phyloP scores from a whole-genome alignment of 441 rosid genomes.

The Gossypium schwendimanii region DNA sequence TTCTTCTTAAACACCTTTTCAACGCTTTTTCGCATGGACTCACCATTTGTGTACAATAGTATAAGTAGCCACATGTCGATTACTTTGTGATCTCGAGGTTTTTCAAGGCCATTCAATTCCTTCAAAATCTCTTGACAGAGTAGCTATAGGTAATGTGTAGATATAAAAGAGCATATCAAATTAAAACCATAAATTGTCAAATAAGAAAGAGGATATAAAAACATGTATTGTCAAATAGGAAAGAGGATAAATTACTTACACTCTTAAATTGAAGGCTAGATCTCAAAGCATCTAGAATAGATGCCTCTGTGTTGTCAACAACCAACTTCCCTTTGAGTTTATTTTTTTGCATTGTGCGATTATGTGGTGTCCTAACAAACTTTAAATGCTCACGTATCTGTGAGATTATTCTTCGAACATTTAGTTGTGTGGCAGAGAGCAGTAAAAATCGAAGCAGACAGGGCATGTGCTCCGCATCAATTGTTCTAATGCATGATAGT shows the following conservation, averaged over 20 bases:
- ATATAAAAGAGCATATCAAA: background rate
- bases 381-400: slow-evolving; percentile 66
- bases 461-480: slow-evolving; percentile 68
- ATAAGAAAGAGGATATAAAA: slow-evolving; percentile 8
- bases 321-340: slow-evolving; percentile 63
- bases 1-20: slow-evolving; percentile 71
- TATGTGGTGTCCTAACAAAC: slow-evolving; percentile 45
- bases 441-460: slow-evolving; percentile 66
- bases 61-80: slow-evolving; percentile 77
- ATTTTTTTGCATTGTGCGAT: slow-evolving; percentile 31
- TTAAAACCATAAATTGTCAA: slow-evolving; percentile 9
- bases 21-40: slow-evolving; percentile 45
- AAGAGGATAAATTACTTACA: slow-evolving; percentile 31
- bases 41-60: slow-evolving; percentile 59
- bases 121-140: slow-evolving; percentile 77
- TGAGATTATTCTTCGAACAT: slow-evolving; percentile 62
- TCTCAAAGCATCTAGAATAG: slow-evolving; percentile 69
- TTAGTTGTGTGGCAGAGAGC: slow-evolving; percentile 65
- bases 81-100: slow-evolving; percentile 66
- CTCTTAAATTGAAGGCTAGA: slow-evolving; percentile 75
- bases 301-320: slow-evolving; percentile 46
- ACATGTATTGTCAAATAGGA: slow-evolving; percentile 12
- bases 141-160: slow-evolving; percentile 35
- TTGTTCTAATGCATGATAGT: slow-evolving; percentile 63
- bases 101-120: slow-evolving; percentile 54